Conservation (phyloP, 192 early-diverging fungal genomes). For the Rhizoclosmatium globosum region DNA sequence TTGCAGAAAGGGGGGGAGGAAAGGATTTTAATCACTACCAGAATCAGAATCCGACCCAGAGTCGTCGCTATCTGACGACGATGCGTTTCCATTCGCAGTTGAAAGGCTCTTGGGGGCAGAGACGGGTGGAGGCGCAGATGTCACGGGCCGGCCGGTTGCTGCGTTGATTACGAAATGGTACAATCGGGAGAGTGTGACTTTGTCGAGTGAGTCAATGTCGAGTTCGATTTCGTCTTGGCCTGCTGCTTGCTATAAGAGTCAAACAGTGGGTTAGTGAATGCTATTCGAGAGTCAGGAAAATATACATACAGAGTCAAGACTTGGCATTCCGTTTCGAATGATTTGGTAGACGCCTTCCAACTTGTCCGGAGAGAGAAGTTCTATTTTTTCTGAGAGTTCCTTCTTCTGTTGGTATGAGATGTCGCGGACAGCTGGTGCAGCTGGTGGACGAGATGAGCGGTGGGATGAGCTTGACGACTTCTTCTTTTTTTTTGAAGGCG, state of each 20-base stretch:
- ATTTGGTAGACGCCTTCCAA: slow-evolving; percentile 76
- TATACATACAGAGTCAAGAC: neutral
- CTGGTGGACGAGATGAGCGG: neutral
- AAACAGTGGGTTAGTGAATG: neutral
- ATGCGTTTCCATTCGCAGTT: neutral
- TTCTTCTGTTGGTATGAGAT: slow-evolving; percentile 90
- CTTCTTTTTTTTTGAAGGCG: slow-evolving; percentile 42
- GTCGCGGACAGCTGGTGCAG: slow-evolving; percentile 40
- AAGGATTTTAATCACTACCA: slow-evolving; percentile 26
- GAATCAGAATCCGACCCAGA: slow-evolving; percentile 42
- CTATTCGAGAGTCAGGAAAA: neutral
- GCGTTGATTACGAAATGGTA: slow-evolving; percentile 80
- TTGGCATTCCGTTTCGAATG: slow-evolving; percentile 61
- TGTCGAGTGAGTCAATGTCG: slow-evolving; percentile 92
- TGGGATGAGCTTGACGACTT: too few species aligned
- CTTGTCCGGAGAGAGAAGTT: slow-evolving; percentile 61
- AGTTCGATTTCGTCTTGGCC: slow-evolving; percentile 92
- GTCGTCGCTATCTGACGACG: slow-evolving; percentile 5
- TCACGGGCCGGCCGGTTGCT: neutral
- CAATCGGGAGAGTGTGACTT: slow-evolving; percentile 80
- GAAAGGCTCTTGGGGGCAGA: neutral
- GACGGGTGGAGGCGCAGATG: slow-evolving; percentile 1
- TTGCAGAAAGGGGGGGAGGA: neutral
- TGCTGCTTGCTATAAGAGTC: slow-evolving; percentile 39
- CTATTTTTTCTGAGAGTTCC: slow-evolving; percentile 79